phyloP scores from a whole-genome alignment of 352 stramenopile species.

The Phytophthora ohioensis region DNA sequence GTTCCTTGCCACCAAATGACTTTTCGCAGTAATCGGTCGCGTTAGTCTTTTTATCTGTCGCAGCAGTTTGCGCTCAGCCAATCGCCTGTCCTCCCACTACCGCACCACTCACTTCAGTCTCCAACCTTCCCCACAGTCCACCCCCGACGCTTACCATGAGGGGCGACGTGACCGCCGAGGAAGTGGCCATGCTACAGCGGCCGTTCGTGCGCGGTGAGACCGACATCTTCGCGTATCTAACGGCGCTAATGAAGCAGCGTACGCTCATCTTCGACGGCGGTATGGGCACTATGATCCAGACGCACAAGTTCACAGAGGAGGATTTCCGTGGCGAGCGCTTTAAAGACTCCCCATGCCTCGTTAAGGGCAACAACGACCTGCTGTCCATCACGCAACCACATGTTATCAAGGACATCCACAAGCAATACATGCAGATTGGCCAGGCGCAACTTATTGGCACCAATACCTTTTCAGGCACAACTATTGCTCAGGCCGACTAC shows the following conservation, averaged over 20 bases:
- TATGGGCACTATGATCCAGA: constrained; percentile 99
- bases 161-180: constrained; percentile 46
- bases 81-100: constrained; percentile 18
- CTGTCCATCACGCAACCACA: constrained; percentile 95
- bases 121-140: constrained; percentile 7
- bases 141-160: constrained; percentile 9
- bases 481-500: constrained; percentile 97
- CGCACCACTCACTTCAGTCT: constrained; percentile 29
- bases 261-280: constrained; percentile 97
- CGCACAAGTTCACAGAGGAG: constrained; percentile 93
- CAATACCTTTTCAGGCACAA: constrained; percentile 97
- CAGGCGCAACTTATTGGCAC: constrained; percentile 96
- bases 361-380: constrained; percentile 99
- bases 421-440: constrained; percentile 94
- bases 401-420: constrained; percentile 96
- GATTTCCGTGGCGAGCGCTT: constrained; percentile 97
- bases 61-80: not conserved
- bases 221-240: constrained; percentile 80
- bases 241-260: constrained; percentile 78
- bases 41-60: not conserved
- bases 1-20: not conserved
- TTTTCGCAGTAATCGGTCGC: constrained; percentile 5
- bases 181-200: constrained; percentile 60
- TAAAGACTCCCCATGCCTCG: constrained; percentile 90
- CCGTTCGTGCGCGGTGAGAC: constrained; percentile 76